Conservation (phyloP, 164 flowering plant genomes). For the Kingdonia uniflora region DNA sequence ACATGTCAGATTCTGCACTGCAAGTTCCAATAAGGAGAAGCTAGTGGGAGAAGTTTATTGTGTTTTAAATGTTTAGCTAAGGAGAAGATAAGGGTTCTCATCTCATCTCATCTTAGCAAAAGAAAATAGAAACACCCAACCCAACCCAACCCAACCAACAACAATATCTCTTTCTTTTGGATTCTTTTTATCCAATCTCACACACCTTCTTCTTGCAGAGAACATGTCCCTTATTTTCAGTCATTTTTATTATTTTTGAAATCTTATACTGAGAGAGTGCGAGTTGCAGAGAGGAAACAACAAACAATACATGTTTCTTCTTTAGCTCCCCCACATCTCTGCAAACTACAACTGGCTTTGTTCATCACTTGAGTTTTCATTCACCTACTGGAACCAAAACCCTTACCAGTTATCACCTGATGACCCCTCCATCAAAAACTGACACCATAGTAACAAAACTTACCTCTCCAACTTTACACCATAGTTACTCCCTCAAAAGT, state of each 20-base stretch:
- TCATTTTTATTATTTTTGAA: conserved; percentile 13
- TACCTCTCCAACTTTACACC: too few relatives aligned
- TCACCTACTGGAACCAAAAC: conserved; percentile 2
- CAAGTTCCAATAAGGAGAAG: conserved; percentile 28
- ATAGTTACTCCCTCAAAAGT: too few relatives aligned
- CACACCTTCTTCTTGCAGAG: conserved; percentile 44
- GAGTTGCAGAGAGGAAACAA: conserved; percentile 15
- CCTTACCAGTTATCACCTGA: conserved; percentile 1
- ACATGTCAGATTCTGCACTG: conserved; percentile 2
- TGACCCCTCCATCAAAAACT: too few relatives aligned
- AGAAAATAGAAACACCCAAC: conserved; percentile 1
- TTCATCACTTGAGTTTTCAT: not conserved
- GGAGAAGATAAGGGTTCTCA: not conserved
- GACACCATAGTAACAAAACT: too few relatives aligned
- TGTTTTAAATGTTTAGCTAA: too few relatives aligned
- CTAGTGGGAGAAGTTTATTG: conserved; percentile 6
- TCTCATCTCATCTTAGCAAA: conserved; percentile 3
- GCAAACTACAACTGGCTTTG: conserved; percentile 11
- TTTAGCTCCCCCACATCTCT: conserved; percentile 6
- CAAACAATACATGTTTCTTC: conserved; percentile 6
- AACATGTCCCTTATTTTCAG: conserved; percentile 48
- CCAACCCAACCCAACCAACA: conserved; percentile 38
- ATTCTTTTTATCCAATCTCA: conserved; percentile 57
- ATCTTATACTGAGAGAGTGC: conserved; percentile 8
- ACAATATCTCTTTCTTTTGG: conserved; percentile 38